Conservation (phyloP, 768 basidiomycete genomes). For the Gelatoporia subvermispora region DNA sequence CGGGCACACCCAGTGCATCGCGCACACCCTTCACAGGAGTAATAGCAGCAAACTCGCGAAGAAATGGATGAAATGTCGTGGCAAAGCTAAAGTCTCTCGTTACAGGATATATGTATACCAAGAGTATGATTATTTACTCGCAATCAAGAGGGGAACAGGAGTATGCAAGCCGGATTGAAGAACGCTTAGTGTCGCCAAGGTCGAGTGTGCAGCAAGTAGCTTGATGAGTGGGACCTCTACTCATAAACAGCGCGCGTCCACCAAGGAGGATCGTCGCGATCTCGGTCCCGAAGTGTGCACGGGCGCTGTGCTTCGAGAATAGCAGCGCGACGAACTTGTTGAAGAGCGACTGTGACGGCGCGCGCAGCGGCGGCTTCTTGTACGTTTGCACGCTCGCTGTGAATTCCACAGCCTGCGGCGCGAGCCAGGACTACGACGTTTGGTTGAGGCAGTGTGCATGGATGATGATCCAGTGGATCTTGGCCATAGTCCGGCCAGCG, state of each 20-base stretch:
- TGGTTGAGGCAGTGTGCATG: constrained; percentile 66
- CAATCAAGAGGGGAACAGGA: too few relatives aligned
- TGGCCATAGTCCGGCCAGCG: constrained; percentile 76
- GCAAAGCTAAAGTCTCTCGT: too few relatives aligned
- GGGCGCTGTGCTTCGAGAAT: constrained; percentile 90
- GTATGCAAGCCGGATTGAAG: too few relatives aligned
- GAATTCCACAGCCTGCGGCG: constrained; percentile 35
- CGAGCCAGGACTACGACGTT: constrained; percentile 60
- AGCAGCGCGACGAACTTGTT: constrained; percentile 84
- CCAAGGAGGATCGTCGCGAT: constrained; percentile 76
- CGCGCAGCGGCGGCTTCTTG: constrained; percentile 34
- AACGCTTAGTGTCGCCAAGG: too few relatives aligned
- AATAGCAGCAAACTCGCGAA: too few relatives aligned
- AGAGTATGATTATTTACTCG: too few relatives aligned
- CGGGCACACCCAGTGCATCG: too few relatives aligned
- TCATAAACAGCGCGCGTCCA: constrained; percentile 87
- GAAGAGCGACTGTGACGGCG: constrained; percentile 72
- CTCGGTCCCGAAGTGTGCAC: constrained; percentile 86
- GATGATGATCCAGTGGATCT: constrained; percentile 62
- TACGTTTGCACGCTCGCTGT: constrained; percentile 23
- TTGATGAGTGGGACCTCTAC: too few relatives aligned
- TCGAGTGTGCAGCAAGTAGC: too few relatives aligned
- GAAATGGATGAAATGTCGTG: too few relatives aligned
- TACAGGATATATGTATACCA: too few relatives aligned
- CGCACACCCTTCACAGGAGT: too few relatives aligned